Base-by-base conservation (phyloP, 2,329 filamentous ascomycete species). In the Xylaria sp. region DNA sequence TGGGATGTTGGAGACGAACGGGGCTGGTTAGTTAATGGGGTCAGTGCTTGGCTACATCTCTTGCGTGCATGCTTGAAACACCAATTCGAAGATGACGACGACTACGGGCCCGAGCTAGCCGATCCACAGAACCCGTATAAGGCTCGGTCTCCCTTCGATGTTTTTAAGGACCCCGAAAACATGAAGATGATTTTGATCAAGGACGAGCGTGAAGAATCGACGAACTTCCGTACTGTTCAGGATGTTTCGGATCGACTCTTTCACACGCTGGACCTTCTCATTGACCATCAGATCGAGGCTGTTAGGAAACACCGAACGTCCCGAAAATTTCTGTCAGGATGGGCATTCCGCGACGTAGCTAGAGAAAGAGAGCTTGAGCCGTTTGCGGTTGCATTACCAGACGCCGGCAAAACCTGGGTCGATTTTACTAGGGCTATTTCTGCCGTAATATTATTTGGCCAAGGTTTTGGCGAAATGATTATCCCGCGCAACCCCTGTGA, bases 371-470 rank as follows among this genome's bases (percentile, higher is more conserved):
- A 44, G 29, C 10, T 54, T 9, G 17, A 35, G 6, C 17, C 25
- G 2, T 17, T 4, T 21, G 10, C 13, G 10, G 8, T 15, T 4
- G 17, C 27, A 7, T 8, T 29, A 9, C 44, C 8, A 21, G 13
- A 31, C 2, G 35, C 2, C 4, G 55, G 46, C 5, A 58, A 46
- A 17, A 19, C 35, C 1, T 77, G 74, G 75, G 17, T 51, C 48
- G 55, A 54, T n/a, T 40, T 60, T 8, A 70, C 67, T 5, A 62
- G 72, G 49, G 63, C 68, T 7, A 65, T 73, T 4, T 44, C 67
- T 25, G 69, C 63, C 6, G 43, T 69, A n/a, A 67, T 65, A 1
- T 48, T 71, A 2, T 63, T 71, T 15, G 67, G 68, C 2, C 49
- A 29, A 5, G 64, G 66, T 2, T 71, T 69, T 27, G 68, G 68